Conservation (phyloP, 371 early-diverging fungal species). For the Apophysomyces sp. region DNA sequence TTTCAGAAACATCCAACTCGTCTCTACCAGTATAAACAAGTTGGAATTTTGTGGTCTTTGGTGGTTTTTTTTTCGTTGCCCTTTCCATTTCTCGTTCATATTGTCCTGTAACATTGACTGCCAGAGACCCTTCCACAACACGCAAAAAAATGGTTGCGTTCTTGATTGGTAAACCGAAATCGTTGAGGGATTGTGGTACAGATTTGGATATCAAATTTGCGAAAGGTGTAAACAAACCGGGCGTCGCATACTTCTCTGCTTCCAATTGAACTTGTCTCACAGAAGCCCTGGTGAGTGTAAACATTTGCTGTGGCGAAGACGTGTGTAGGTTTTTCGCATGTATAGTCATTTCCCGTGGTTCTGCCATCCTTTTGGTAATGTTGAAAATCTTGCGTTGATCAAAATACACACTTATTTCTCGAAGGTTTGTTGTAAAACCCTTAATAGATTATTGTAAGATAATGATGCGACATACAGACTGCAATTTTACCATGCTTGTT, state of each 20-base stretch:
- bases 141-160: conserved; percentile 70
- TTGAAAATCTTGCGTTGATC: conserved; percentile 60
- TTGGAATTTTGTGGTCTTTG: conserved; percentile 70
- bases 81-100: conserved; percentile 83
- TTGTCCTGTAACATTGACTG: conserved; percentile 53
- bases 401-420: conserved; percentile 63
- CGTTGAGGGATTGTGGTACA: conserved; percentile 8
- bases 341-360: conserved; percentile 63
- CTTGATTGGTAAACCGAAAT: conserved; percentile 32
- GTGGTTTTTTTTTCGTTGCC: conserved; percentile 88
- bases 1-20: conserved; percentile 74
- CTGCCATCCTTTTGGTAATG: conserved; percentile 64
- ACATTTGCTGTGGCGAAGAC: conserved; percentile 70
- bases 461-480: background rate
- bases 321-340: conserved; percentile 44
- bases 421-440: conserved; percentile 80
- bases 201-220: conserved; percentile 19
- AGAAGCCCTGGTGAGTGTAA: conserved; percentile 60
- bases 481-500: conserved; percentile 62
- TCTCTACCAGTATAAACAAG: conserved; percentile 74
- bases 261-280: conserved; percentile 72
- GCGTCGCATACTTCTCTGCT: conserved; percentile 54
- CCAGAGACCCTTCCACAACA: conserved; percentile 65
- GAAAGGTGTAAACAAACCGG: conserved; percentile 25
- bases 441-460: background rate